These are phyloP conservation scores for Mrakia blollopis DNA, from an alignment of 768 basidiomycete genomes.

Conservation along the genomic window DNA sequence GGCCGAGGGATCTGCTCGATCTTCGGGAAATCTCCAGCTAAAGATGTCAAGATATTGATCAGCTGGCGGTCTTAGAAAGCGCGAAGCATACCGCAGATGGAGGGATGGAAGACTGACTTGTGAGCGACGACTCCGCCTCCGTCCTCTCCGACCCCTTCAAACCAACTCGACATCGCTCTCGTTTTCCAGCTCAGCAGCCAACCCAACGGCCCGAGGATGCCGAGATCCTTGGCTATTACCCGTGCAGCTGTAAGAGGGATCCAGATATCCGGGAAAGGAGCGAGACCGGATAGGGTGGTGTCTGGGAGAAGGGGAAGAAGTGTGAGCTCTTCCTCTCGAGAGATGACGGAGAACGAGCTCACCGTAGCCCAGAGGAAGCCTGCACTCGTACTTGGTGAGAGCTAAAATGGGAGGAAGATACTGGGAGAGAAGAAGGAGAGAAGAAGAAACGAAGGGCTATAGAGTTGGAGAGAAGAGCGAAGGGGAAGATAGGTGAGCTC, in stretches of 20 bases:
- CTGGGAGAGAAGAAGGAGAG: slow-evolving; percentile 13
- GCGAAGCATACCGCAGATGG: too few species aligned
- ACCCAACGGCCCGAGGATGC: not conserved
- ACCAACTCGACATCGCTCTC: slow-evolving; percentile 16
- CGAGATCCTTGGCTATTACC: not conserved
- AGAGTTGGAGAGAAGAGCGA: not conserved
- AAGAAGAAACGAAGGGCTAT: slow-evolving; percentile 9
- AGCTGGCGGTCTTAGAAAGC: too few species aligned
- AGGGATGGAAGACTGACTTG: not conserved
- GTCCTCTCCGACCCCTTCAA: not conserved
- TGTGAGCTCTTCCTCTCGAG: not conserved
- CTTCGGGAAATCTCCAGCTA: slow-evolving; percentile 2
- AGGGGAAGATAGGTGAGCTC: not conserved
- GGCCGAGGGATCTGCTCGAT: not conserved
- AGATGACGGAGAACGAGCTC: not conserved
- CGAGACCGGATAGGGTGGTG: slow-evolving; percentile 9
- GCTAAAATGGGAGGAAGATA: not conserved
- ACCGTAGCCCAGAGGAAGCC: slow-evolving; percentile 17
- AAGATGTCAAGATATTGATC: too few species aligned
- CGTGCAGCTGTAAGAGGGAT: not conserved
- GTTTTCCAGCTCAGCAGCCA: slow-evolving; percentile 9
- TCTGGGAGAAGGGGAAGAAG: not conserved
- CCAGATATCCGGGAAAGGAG: slow-evolving; percentile 25
- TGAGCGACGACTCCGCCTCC: slow-evolving; percentile 10
- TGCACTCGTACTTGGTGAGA: not conserved